Evolutionary conservation across 768 basidiomycete genomes (phyloP), one percentile per base, ranked within the genome.

Genomic region (Cytidiella melzeri): DNA sequence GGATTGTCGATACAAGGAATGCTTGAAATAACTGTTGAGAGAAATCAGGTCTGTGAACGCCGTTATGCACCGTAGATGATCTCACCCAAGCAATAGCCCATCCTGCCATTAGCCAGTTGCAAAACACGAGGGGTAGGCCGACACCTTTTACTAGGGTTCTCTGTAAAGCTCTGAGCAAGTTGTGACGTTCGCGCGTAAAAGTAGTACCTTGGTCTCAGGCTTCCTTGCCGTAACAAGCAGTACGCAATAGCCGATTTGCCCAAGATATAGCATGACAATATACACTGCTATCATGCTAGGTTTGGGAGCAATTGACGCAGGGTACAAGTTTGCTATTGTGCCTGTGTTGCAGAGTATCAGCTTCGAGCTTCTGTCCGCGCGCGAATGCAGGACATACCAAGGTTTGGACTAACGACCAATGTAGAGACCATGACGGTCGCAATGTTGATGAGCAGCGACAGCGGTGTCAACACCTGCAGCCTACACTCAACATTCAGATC

Each of bases 71-170:
- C 19, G 26, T 36, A 7, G n/a, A 58, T 72, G 40, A 55, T n/a
- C n/a, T n/a, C n/a, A 87, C 84, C 79, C 85, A 92, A 53, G 81
- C 70, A 21, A 92, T 74, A 0, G 86, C 83, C 87, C 89, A 93
- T 0, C 76, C 61, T 0, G 83, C 89, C 80, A 88, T 84, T 3
- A 84, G 56, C 77, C 87, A 84, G 55, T 95, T 92, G 2, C 88
- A 75, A 15, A 85, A 61, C 2, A 91, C 84, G 38, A 94, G 75
- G 5, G 83, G 75, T 2, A 84, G 59, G 0, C 90, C 93, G n/a
- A 92, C 86, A 9, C 82, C 92, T 59, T 88, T 82, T 2, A 84
- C 75, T 2, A 92, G 63, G 0, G 87, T 77, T 47, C 68, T 74
- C 83, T 87, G 55, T 3, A 44, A 12, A 18, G 28, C 34, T n/a